Evolutionary conservation across 805 yeast species (phyloP).

Genomic region (Wickerhamiella kurtzmanii): DNA sequence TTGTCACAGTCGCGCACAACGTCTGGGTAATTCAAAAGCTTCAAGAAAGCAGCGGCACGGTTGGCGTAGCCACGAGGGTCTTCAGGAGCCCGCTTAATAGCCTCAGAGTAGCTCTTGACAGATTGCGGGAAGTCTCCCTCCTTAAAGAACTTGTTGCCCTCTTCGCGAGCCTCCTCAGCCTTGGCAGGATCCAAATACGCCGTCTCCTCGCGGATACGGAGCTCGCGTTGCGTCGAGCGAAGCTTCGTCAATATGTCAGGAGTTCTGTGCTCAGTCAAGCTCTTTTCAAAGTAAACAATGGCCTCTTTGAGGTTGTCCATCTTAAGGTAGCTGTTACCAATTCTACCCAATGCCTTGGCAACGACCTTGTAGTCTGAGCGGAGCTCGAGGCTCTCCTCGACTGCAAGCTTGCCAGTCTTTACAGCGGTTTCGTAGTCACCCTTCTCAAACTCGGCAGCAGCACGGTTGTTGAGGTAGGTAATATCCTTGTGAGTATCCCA

Average conservation of each 20-base stretch:
- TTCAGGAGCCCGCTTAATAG: constrained; percentile 91
- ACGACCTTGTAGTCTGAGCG: constrained; percentile 86
- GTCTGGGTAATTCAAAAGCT: constrained; percentile 93
- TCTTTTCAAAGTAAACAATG: constrained; percentile 66
- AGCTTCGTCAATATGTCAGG: constrained; percentile 83
- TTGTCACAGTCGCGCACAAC: constrained; percentile 83
- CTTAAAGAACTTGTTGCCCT: constrained; percentile 80
- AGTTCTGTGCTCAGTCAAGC: constrained; percentile 93
- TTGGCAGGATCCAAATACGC: constrained; percentile 77
- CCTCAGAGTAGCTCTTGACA: constrained; percentile 86
- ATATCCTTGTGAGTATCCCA: constrained; percentile 72
- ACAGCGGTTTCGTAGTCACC: constrained; percentile 83
- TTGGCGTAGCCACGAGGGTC: constrained; percentile 95
- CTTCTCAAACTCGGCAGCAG: constrained; percentile 96
- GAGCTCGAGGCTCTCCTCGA: constrained; percentile 76
- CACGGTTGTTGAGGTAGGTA: constrained; percentile 87
- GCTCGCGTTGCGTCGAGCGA: constrained; percentile 73
- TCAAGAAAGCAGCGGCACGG: constrained; percentile 94
- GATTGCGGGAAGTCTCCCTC: constrained; percentile 95
- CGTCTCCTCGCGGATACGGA: constrained; percentile 63
- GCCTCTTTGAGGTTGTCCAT: constrained; percentile 61
- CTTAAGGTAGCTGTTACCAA: constrained; percentile 73
- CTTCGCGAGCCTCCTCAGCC: constrained; percentile 89
- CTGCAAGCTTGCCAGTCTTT: constrained; percentile 63
- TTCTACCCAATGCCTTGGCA: constrained; percentile 86